Evolutionary conservation across 2,329 filamentous ascomycete species (phyloP), one percentile per base, ranked within the genome.

Genomic region (Aspergillus neotritici): DNA sequence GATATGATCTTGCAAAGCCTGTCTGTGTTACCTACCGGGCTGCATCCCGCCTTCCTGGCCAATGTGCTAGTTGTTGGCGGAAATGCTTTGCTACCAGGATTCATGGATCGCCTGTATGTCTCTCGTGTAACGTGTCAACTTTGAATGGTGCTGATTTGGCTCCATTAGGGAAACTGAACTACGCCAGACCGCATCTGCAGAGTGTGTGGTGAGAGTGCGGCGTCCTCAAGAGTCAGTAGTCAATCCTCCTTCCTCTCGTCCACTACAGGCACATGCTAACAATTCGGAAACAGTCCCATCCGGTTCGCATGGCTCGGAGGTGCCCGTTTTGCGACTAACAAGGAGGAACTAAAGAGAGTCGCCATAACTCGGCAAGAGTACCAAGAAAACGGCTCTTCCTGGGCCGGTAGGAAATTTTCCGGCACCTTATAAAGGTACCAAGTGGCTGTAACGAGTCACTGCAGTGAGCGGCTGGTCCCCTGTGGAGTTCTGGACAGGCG

Each of bases 1-100:
- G 86, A 90, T 37, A 77, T 88, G n/a, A 78, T 96, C 9, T 74
- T 93, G 67, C 83, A 96, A 62, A 86, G 83, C 10, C 67, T 98
- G 11, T 76, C 79, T 7, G 74, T 74, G 10, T 66, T 97, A 8
- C 93, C 93, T 0, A 75, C 86, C n/a, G 87, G 86, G 0, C 69
- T 97, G 6, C 90, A 88, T 78, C 86, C 89, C 1, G 83, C 83
- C 0, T 77, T 96, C 53, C 68, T 97, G 36, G 84, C 87, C 31
- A 98, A 97, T 53, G 79, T 97, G 4, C 70, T 96, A 3, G 83
- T 95, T 0, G 87, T 96, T 0, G 93, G 93, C 2, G 93, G 93
- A 3, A 95, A 87, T 60, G 78, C 85, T 0, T 73, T 84, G 13
- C 82, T 96, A 17, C 77, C 83, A 1, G 90, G 90, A 0, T 91